A percentile compares a stretch with the other conserved stretches of the same genome.
Conservation (phyloP, 768 basidiomycete genomes). For the Cyclocybe aegerita region DNA sequence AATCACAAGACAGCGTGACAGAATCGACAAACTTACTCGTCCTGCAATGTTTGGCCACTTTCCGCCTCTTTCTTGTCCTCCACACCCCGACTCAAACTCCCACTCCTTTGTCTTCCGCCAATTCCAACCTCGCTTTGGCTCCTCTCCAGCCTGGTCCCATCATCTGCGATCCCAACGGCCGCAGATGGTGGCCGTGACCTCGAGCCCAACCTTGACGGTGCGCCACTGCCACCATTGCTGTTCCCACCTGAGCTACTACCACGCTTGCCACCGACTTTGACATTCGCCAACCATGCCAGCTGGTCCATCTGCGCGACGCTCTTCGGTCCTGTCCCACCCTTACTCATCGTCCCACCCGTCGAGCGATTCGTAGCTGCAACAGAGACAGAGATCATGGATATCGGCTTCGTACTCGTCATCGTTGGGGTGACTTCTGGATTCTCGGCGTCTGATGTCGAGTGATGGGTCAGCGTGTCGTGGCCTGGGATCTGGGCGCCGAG, state of each 20-base stretch:
- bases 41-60: constrained; percentile 55
- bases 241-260: constrained; percentile 58
- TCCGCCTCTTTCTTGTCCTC: constrained; percentile 37
- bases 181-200: constrained; percentile 34
- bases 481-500: constrained; percentile 29
- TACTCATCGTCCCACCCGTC: constrained; percentile 47
- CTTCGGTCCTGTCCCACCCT: constrained; percentile 49
- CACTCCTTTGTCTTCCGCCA: constrained; percentile 41
- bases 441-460: constrained; percentile 2
- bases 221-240: constrained; percentile 48
- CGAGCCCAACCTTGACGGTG: constrained; percentile 46
- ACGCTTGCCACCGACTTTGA: constrained; percentile 59
- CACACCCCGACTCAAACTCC: constrained; percentile 36
- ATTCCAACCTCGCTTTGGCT: constrained; percentile 14
- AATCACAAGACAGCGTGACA: background rate
- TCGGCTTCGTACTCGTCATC: constrained; percentile 8
- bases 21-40: constrained; percentile 55
- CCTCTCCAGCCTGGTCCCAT: background rate
- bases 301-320: constrained; percentile 57
- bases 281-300: constrained; percentile 70
- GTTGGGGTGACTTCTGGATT: constrained; percentile 14
- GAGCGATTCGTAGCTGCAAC: constrained; percentile 15
- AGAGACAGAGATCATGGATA: constrained; percentile 3
- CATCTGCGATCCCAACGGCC: constrained; percentile 10
- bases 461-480: constrained; percentile 8